Conservation (phyloP, 345 rosid genomes). For the Lumnitzera littorea region DNA sequence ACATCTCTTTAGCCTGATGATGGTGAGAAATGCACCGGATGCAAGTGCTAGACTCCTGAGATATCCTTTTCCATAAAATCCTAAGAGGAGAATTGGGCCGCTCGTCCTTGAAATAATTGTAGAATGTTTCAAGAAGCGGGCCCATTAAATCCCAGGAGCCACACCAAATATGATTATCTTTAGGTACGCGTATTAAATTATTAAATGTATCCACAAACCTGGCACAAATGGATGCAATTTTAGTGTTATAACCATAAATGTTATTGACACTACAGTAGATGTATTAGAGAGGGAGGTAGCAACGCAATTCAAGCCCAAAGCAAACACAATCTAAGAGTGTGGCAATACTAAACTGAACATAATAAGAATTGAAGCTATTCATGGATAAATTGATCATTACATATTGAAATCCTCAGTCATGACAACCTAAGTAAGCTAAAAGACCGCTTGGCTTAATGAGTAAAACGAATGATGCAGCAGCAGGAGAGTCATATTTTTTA, state of each 20-base stretch:
- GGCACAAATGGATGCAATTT: background rate
- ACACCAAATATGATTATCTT: constrained; percentile 83
- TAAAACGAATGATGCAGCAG: too few relatives aligned
- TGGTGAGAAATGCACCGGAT: constrained; percentile 86
- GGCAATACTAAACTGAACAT: too few relatives aligned
- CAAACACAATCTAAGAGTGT: too few relatives aligned
- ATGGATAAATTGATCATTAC: too few relatives aligned
- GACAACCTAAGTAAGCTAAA: too few relatives aligned
- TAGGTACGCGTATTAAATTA: constrained; percentile 52
- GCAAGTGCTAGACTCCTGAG: constrained; percentile 65
- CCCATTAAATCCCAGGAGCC: constrained; percentile 77
- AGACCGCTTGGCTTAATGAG: too few relatives aligned
- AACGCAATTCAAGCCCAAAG: too few relatives aligned
- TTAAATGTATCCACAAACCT: constrained; percentile 88
- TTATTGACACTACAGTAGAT: background rate
- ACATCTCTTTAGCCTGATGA: constrained; percentile 83
- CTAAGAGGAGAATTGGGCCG: constrained; percentile 70
- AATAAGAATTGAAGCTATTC: too few relatives aligned
- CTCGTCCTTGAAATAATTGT: constrained; percentile 70
- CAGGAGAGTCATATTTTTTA: too few relatives aligned
- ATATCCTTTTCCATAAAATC: constrained; percentile 71
- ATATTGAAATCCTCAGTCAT: too few relatives aligned
- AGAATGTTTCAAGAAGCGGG: constrained; percentile 84
- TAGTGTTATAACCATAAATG: background rate
- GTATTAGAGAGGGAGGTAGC: background rate